phyloP scores from a whole-genome alignment of 2,329 filamentous ascomycete genomes.

The Calonectria multiphialidica region DNA sequence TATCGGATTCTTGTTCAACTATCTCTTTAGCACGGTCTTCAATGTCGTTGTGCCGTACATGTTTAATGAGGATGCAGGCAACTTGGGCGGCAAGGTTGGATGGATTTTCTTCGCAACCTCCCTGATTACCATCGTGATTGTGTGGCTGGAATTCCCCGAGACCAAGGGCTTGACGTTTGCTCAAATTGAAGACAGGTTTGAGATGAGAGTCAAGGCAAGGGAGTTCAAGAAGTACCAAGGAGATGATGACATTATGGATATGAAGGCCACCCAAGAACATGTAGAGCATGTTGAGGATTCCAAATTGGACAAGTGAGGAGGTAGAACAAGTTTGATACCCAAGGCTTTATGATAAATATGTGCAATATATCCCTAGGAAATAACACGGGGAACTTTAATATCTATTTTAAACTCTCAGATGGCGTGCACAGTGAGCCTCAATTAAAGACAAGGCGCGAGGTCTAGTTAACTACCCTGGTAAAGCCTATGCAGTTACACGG shows the following conservation, averaged over 20 bases:
- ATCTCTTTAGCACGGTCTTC: neutral
- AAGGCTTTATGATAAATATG: neutral
- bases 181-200: conserved; percentile 13
- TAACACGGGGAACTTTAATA: too few relatives aligned
- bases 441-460: too few relatives aligned
- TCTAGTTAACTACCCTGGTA: too few relatives aligned
- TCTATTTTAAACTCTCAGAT: too few relatives aligned
- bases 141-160: conserved; percentile 28
- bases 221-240: neutral
- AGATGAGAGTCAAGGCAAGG: conserved; percentile 7
- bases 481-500: too few relatives aligned
- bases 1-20: conserved; percentile 5
- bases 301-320: neutral
- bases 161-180: conserved; percentile 25
- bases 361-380: neutral
- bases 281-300: conserved; percentile 1
- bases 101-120: conserved; percentile 7
- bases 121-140: neutral
- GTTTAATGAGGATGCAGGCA: conserved; percentile 11
- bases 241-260: neutral
- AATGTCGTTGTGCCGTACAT: conserved; percentile 20
- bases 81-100: conserved; percentile 9
- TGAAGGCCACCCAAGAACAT: neutral
- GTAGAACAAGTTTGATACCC: neutral
- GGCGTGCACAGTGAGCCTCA: too few relatives aligned